Evolutionary conservation across 2,329 filamentous ascomycete genomes (phyloP).

Genomic region (Trichophyton schoenleinii): DNA sequence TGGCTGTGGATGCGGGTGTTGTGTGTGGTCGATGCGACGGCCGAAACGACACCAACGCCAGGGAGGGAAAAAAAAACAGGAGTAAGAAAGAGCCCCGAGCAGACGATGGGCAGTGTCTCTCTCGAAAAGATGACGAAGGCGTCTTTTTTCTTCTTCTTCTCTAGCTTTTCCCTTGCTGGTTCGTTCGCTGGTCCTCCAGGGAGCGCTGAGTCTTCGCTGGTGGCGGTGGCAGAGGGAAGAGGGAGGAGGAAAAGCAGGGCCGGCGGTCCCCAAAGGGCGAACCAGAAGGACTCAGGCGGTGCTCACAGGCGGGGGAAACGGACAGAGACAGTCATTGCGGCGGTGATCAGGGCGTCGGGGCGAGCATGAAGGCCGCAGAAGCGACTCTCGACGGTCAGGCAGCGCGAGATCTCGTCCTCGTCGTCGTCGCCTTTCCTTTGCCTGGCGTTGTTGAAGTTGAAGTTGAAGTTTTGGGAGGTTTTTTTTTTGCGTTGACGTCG

Average conservation of each 20-base stretch:
- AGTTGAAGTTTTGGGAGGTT: neutral
- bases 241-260: neutral
- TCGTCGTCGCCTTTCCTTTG: neutral
- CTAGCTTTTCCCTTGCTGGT: neutral
- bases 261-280: neutral
- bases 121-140: neutral
- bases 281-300: neutral
- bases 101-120: too few species aligned
- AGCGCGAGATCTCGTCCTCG: neutral
- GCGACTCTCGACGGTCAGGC: neutral
- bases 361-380: neutral
- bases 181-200: neutral
- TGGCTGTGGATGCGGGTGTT: neutral
- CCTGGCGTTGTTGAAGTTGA: neutral
- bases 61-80: neutral
- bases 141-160: too few species aligned
- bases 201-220: neutral
- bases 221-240: neutral
- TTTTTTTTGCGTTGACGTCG: neutral
- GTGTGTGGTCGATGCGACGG: neutral
- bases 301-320: constrained; percentile 1
- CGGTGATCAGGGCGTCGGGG: neutral
- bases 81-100: too few species aligned
- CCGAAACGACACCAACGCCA: neutral
- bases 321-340: neutral